Base-by-base conservation (phyloP, 1,284 basidiomycete genomes). In the Farysia itapuensis region DNA sequence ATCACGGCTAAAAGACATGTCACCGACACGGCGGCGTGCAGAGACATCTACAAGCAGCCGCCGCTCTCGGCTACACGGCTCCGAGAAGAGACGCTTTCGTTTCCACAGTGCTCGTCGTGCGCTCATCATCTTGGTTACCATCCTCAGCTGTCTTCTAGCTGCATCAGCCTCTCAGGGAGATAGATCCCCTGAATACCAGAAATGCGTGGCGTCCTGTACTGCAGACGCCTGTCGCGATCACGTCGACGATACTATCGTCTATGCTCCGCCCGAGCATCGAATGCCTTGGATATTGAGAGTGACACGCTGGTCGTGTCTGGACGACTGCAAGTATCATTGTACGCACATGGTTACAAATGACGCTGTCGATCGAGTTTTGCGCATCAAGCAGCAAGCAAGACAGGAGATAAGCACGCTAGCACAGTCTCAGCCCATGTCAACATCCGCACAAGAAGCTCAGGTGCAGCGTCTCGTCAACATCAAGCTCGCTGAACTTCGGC, bases 271-370 rank as follows among this genome's bases (percentile, higher is more conserved):
- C 26, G 26, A 28, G 26, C 56, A 53, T 23, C 57, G 51, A 1
- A 40, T 87, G 81, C 54, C 82, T 75, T 58, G 87, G 82, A 67
- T 79, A 22, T 78, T 82, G 4, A 68, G 80, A 7, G 49, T 78
- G 11, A 80, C 80, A 3, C 70, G 77, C 13, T 84, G 83, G 94
- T 84, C 87, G 15, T 96, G 93, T 78, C 70, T 78, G 12, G 89
- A 90, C 67, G 83, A 96, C 77, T 97, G 93, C 82, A 85, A 84
- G 72, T 97, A 98, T 73, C 78, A 79, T 15, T 98, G 94, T 79
- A 89, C 88, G 81, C 91, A 95, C 71, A 77, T 81, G 38, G 81
- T 94, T 43, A 95, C 91, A 13, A 81, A 85, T 54, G 78, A 81
- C 18, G 84, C 85, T 19, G 70, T 85, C 4, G 48, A 51, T 6